These are phyloP conservation scores for Aspergillus arachidicola DNA, from an alignment of 2,329 filamentous ascomycete genomes.

Conservation along the genomic window DNA sequence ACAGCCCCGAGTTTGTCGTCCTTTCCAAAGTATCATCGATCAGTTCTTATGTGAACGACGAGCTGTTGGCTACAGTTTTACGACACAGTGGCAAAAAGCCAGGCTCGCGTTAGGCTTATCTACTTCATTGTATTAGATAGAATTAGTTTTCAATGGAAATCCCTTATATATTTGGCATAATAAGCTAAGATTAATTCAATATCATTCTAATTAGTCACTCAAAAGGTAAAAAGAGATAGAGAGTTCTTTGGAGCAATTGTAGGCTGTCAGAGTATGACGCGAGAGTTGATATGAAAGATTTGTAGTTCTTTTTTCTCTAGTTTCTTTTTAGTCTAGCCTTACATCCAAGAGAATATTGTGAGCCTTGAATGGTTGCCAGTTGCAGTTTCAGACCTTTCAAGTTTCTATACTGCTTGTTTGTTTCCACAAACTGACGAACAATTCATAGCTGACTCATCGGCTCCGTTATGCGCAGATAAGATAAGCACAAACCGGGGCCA, in stretches of 20 bases:
- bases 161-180: neutral
- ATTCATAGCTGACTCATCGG: slow-evolving; percentile 36
- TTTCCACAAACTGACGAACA: neutral
- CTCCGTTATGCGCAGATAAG: slow-evolving; percentile 41
- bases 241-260: neutral
- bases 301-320: neutral
- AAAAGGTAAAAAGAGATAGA: neutral
- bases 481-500: slow-evolving; percentile 47
- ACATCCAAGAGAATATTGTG: too few species aligned
- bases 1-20: neutral
- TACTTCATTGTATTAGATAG: neutral
- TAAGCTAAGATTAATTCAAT: neutral
- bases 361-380: too few species aligned
- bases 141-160: neutral
- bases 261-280: neutral
- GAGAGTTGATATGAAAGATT: neutral
- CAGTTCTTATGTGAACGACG: neutral
- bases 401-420: too few species aligned
- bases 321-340: neutral
- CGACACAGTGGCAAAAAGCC: neutral
- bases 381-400: too few species aligned
- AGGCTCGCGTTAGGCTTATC: neutral
- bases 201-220: neutral
- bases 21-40: neutral
- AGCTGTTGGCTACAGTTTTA: neutral